Evolutionary conservation across 305 asterid genomes (phyloP).

Genomic region (Galium porrigens): DNA sequence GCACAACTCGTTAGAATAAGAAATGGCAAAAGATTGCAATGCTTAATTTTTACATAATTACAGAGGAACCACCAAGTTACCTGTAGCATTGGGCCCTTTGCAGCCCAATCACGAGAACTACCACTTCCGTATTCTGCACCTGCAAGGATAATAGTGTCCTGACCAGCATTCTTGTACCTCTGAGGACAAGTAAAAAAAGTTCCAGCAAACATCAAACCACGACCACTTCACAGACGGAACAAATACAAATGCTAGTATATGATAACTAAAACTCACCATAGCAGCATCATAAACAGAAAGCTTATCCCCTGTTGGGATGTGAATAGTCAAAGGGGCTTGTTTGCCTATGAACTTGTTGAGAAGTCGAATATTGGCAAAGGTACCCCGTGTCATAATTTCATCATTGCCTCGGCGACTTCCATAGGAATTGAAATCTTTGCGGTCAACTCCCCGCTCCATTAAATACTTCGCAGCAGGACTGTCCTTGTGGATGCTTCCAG

Average conservation of each 20-base stretch:
- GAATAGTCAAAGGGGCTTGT: slow-evolving; percentile 78
- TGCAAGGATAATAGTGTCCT: slow-evolving; percentile 63
- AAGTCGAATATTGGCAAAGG: slow-evolving; percentile 76
- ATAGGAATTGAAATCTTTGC: slow-evolving; percentile 73
- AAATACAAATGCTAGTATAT: neutral
- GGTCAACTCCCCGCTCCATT: slow-evolving; percentile 61
- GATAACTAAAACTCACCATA: slow-evolving; percentile 30
- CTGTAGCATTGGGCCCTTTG: slow-evolving; percentile 90
- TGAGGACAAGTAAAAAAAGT: slow-evolving; percentile 18
- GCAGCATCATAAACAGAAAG: slow-evolving; percentile 77
- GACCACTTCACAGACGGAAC: neutral
- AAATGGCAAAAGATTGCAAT: neutral
- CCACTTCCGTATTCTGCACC: slow-evolving; percentile 97
- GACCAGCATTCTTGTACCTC: slow-evolving; percentile 63
- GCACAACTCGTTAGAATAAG: neutral
- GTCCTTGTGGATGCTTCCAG: slow-evolving; percentile 83
- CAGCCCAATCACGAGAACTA: slow-evolving; percentile 96
- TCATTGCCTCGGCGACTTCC: slow-evolving; percentile 96
- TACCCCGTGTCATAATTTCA: slow-evolving; percentile 90
- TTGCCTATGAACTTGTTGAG: slow-evolving; percentile 66
- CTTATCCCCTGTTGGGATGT: slow-evolving; percentile 69
- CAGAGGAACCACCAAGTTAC: slow-evolving; percentile 19
- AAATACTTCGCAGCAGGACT: slow-evolving; percentile 80
- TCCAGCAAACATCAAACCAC: neutral
- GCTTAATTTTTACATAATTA: neutral